Evolutionary conservation across 176 grass and related monocot genomes (phyloP).

Genomic region (Rhynchospora pubera): DNA sequence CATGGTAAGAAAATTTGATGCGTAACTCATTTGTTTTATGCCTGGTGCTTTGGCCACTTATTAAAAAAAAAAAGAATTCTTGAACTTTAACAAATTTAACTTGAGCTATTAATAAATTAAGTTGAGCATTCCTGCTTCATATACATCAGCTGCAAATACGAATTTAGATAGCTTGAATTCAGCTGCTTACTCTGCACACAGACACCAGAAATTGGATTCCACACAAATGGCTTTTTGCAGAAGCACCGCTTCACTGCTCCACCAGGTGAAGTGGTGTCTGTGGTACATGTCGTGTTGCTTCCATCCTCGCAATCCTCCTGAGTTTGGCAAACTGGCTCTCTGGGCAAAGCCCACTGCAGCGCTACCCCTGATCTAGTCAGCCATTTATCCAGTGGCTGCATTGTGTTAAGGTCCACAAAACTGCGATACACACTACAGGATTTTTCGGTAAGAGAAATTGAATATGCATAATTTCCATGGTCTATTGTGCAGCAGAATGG

Average conservation of each 20-base stretch:
- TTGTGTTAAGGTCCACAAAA: slow-evolving; percentile 55
- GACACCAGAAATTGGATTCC: slow-evolving; percentile 48
- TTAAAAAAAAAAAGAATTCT: slow-evolving; percentile 15
- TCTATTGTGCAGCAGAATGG: slow-evolving; percentile 76
- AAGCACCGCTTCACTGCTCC: slow-evolving; percentile 36
- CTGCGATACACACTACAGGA: slow-evolving; percentile 62
- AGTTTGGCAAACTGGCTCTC: slow-evolving; percentile 57
- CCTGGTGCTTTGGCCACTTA: not conserved
- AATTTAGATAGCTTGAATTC: not conserved
- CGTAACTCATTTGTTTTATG: no score
- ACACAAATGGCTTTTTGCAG: slow-evolving; percentile 34
- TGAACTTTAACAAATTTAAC: slow-evolving; percentile 23
- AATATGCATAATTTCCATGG: slow-evolving; percentile 44
- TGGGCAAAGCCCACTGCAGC: slow-evolving; percentile 53
- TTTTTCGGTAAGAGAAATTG: slow-evolving; percentile 21
- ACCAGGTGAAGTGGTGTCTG: not conserved
- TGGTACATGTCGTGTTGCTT: slow-evolving; percentile 36
- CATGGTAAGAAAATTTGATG: no score
- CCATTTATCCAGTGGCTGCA: slow-evolving; percentile 47
- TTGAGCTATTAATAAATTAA: not conserved
- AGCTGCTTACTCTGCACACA: slow-evolving; percentile 44
- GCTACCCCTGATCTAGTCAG: slow-evolving; percentile 26
- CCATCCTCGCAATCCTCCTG: slow-evolving; percentile 69
- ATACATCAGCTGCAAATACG: not conserved
- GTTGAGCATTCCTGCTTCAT: not conserved